These are phyloP conservation scores for Aspergillus diversus DNA, from an alignment of 495 filamentous ascomycete genomes.

Conservation along the genomic window DNA sequence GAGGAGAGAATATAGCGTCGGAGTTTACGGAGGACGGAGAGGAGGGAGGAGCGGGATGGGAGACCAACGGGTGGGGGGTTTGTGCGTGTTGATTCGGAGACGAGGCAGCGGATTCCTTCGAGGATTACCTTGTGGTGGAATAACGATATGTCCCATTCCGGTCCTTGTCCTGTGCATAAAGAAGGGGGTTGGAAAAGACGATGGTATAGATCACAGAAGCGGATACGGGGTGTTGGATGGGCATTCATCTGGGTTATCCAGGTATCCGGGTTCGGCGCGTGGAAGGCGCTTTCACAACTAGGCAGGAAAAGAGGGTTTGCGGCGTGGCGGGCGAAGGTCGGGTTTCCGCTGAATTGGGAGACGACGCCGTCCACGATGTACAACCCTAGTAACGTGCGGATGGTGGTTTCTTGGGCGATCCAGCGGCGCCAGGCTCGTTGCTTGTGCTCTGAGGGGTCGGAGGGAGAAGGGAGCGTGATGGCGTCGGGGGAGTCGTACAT, in stretches of 20 bases:
- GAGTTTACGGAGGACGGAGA: background rate
- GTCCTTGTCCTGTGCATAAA: background rate
- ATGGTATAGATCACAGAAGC: constrained; percentile 8
- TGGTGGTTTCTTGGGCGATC: constrained; percentile 9
- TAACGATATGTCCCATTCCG: background rate
- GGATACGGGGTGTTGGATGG: background rate
- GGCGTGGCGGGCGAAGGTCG: constrained; percentile 9
- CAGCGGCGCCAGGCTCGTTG: background rate
- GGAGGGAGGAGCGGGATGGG: background rate
- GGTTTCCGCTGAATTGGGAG: constrained; percentile 11
- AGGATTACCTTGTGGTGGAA: constrained; percentile 8
- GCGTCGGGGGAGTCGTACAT: constrained; percentile 1
- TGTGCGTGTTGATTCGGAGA: constrained; percentile 2
- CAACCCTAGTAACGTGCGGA: constrained; percentile 2
- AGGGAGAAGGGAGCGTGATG: background rate
- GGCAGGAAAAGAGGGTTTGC: constrained; percentile 7
- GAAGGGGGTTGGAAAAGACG: constrained; percentile 1
- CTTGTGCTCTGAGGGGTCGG: background rate
- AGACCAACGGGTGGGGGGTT: background rate
- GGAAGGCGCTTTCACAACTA: constrained; percentile 1
- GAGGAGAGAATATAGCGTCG: background rate
- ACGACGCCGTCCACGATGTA: constrained; percentile 11
- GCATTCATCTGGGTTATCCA: background rate
- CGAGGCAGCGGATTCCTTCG: background rate
- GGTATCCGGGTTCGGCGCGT: background rate